Conservation (phyloP, 306 rosid species). For the Acmispon strigosus region DNA sequence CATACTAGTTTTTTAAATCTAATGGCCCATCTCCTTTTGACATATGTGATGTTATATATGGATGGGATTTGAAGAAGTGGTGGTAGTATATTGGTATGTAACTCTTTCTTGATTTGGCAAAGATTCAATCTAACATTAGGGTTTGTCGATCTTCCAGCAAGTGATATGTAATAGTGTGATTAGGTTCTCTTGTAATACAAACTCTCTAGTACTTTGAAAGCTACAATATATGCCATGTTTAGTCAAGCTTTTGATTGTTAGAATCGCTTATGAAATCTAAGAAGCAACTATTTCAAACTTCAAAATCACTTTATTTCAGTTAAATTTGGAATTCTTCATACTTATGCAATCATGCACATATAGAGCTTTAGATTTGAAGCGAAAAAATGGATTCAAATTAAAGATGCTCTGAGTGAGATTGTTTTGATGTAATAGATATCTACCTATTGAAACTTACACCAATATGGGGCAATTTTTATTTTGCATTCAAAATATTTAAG, state of each 20-base stretch:
- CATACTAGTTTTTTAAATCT: not conserved
- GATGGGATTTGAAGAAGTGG: not conserved
- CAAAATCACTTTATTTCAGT: too few relatives aligned
- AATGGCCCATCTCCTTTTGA: not conserved
- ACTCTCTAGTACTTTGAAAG: too few relatives aligned
- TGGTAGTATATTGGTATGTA: not conserved
- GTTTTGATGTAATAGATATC: not conserved
- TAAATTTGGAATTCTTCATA: too few relatives aligned
- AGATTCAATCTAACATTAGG: not conserved
- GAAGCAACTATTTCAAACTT: too few relatives aligned
- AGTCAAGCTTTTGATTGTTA: too few relatives aligned
- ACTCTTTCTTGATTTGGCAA: not conserved
- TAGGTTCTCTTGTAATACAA: too few relatives aligned
- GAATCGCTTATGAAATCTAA: too few relatives aligned
- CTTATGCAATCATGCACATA: too few relatives aligned
- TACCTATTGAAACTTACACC: not conserved
- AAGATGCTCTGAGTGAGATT: not conserved
- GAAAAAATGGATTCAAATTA: too few relatives aligned
- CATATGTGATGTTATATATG: not conserved
- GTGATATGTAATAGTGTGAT: not conserved
- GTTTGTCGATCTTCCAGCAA: not conserved
- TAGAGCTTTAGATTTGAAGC: too few relatives aligned
- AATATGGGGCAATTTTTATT: not conserved
- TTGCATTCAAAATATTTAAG: not conserved
- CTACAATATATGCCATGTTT: too few relatives aligned